Evolutionary conservation across 2,329 filamentous ascomycete genomes (phyloP).

Genomic region (Paracamarosporium sp.): DNA sequence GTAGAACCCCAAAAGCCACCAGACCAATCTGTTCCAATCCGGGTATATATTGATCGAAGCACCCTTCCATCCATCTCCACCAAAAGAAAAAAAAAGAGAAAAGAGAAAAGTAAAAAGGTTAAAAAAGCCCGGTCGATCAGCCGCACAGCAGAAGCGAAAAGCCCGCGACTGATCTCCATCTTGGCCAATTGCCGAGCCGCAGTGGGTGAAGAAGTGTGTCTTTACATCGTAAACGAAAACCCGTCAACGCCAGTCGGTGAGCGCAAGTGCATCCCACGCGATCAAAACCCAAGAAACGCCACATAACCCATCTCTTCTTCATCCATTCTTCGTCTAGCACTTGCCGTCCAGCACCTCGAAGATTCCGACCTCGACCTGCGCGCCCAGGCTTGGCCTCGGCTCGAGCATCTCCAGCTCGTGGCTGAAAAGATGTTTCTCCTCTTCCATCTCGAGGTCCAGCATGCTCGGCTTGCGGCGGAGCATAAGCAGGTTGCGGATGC

Average conservation of each 20-base stretch:
- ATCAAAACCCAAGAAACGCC: neutral
- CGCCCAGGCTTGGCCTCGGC: conserved; percentile 31
- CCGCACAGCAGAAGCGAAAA: neutral
- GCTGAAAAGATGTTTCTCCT: conserved; percentile 39
- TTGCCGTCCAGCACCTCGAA: conserved; percentile 47
- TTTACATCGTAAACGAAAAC: neutral
- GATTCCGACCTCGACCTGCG: conserved; percentile 37
- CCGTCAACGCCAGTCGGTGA: neutral
- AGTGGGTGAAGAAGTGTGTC: neutral
- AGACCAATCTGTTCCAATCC: conserved; percentile 3
- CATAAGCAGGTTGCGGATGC: conserved; percentile 39
- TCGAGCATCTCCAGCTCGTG: conserved; percentile 40
- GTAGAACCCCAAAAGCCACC: neutral
- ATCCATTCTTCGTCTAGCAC: conserved; percentile 22
- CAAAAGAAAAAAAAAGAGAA: neutral
- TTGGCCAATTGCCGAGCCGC: neutral
- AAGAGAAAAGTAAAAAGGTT: neutral
- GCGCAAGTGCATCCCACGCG: neutral
- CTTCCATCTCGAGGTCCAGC: conserved; percentile 45
- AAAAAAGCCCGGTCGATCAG: neutral
- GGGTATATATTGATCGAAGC: conserved; percentile 10
- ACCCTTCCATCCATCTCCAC: neutral
- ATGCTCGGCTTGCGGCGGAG: conserved; percentile 41
- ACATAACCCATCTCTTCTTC: neutral
- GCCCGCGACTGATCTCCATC: neutral